Base-by-base conservation (phyloP, 768 basidiomycete genomes). In the Dioszegia hungarica region DNA sequence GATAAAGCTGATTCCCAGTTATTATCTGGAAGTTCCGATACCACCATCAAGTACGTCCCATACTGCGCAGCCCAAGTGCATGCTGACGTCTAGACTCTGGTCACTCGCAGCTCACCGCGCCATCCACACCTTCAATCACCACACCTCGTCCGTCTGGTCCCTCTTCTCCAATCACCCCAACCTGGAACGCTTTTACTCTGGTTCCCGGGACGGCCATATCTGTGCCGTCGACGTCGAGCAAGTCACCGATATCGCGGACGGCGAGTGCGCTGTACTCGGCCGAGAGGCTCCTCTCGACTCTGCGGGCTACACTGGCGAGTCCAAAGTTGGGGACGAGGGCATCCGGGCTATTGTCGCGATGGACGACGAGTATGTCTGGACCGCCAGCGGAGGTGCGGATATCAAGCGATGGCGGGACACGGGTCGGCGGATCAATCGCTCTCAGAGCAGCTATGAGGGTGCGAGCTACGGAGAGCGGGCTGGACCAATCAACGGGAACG, bases 61-160 rank as follows among this genome's bases (percentile, higher is more conserved):
- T 36, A 5, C 31, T 20, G 5, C 9, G 8, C n/a, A 17, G 12
- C 4, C 5, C 1, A 12, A 29, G 41, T 9, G 2, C 14, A 28
- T 34, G 45, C 39, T 39, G 12, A 48, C 41, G 9, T 12, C 15
- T 27, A 47, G 45, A 31, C 25, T 51, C n/a, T 99, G 95, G 95
- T 97, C 93, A 0, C 80, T 97, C 17, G 77, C 89, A 0, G 79
- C 78, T 15, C 92, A 97, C 71, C 82, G 88, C 11, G 94, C 91
- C 68, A 78, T 99, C 15, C 92, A 99, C 68, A 98, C 94, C 1
- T 99, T 97, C 78, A 89, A 89, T 0, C 87, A 97, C 69, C 94
- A 98, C 73, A 85, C 88, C 14, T 90, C 93, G 59, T 75, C 76
- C 14, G 91, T 97, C 43, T 98, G 95, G 94, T 86, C 93, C 0